Conservation (phyloP, 176 grass and related monocot genomes). For the Aechmea fasciata region DNA sequence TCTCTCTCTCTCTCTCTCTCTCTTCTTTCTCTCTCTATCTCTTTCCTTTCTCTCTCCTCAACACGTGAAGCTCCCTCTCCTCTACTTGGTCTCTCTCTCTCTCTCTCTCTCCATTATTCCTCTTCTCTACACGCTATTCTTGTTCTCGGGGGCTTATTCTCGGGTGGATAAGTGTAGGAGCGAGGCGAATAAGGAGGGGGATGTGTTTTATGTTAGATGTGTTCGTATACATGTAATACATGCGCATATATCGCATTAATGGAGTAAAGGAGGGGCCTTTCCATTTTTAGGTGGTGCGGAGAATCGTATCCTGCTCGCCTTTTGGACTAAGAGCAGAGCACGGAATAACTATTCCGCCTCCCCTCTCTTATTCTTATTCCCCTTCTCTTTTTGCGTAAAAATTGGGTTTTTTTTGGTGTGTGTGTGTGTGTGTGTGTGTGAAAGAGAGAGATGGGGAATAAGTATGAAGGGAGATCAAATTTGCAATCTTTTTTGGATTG, state of each 20-base stretch:
- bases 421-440: not conserved
- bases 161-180: not conserved
- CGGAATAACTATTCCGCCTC: not conserved
- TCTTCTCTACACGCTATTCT: not conserved
- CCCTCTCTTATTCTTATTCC: not conserved
- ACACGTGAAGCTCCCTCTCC: not conserved
- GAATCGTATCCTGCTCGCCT: not conserved
- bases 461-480: conserved; percentile 38
- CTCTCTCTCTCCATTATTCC: conserved; percentile 7
- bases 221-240: not conserved
- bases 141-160: not conserved
- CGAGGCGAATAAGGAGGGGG: not conserved
- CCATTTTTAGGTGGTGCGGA: not conserved
- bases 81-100: not conserved
- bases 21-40: conserved; percentile 4
- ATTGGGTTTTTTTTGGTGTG: not conserved
- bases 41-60: not conserved
- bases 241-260: not conserved
- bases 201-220: not conserved
- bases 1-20: not conserved
- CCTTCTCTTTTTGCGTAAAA: not conserved
- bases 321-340: not conserved
- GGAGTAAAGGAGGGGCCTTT: not conserved
- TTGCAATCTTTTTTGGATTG: conserved; percentile 67
- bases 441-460: conserved; percentile 26